phyloP scores from a whole-genome alignment of 2,329 filamentous ascomycete genomes.

The Cladosporium sp. region DNA sequence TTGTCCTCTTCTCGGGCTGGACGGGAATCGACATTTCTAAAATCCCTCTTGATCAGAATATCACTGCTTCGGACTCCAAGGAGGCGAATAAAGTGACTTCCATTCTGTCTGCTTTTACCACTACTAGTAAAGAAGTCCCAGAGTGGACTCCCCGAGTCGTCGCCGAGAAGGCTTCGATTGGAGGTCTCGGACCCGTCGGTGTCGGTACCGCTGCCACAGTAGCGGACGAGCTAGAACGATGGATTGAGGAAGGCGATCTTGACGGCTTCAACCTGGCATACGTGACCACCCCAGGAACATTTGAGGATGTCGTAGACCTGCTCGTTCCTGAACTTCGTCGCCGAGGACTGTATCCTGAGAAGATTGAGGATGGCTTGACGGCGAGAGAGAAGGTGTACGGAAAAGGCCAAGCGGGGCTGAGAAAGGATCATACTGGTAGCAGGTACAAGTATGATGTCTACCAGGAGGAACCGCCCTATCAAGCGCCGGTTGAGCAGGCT shows the following conservation, averaged over 20 bases:
- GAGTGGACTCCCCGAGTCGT: slow-evolving; percentile 43
- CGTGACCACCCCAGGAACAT: slow-evolving; percentile 48
- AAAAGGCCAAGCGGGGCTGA: slow-evolving; percentile 51
- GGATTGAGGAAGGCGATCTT: slow-evolving; percentile 41
- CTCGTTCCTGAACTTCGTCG: slow-evolving; percentile 45
- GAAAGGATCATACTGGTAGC: slow-evolving; percentile 56
- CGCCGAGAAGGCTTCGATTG: slow-evolving; percentile 45
- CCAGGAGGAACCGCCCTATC: slow-evolving; percentile 46
- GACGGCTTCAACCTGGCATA: slow-evolving; percentile 43
- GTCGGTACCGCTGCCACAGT: slow-evolving; percentile 44
- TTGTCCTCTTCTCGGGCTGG: slow-evolving; percentile 55
- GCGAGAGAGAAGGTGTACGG: slow-evolving; percentile 57
- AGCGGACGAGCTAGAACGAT: slow-evolving; percentile 45
- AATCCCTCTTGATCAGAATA: slow-evolving; percentile 54
- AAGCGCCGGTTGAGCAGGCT: neutral
- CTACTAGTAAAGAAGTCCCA: slow-evolving; percentile 43
- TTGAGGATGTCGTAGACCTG: slow-evolving; percentile 49
- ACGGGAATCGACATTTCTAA: slow-evolving; percentile 57
- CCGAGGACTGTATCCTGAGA: slow-evolving; percentile 27
- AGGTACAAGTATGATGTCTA: slow-evolving; percentile 60
- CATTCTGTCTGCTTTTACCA: slow-evolving; percentile 32
- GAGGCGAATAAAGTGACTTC: slow-evolving; percentile 42
- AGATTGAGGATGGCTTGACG: slow-evolving; percentile 23
- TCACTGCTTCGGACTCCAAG: slow-evolving; percentile 51
- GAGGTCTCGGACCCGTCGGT: slow-evolving; percentile 45